Evolutionary conservation across 2,329 filamentous ascomycete species (phyloP), one percentile per base, ranked within the genome.

Genomic region (Colletotrichum lupini): DNA sequence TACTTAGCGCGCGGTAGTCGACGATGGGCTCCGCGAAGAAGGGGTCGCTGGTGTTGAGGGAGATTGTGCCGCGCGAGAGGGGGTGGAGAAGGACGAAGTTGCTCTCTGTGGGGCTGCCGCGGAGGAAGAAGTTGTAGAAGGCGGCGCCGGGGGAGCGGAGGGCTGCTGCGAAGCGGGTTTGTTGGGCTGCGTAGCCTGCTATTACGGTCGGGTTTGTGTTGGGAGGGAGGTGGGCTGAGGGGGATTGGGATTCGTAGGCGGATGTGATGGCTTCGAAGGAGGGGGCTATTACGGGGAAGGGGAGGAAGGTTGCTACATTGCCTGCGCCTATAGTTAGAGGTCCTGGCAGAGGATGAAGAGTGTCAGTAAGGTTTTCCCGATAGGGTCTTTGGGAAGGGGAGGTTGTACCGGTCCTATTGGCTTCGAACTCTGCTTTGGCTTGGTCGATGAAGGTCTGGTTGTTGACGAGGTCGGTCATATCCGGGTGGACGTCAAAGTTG

Each of bases 131-230:
- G 37, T 42, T 42, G 37, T 42, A 42, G 37, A 42, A 42, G 2
- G 19, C 57, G 8, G 58, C 66, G 49, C 58, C 58, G 30, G 63
- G 42, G 30, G 56, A 46, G n/a, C 68, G 72, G 32, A 78, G 70
- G 7, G 76, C 67, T n/a, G 65, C 64, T 6, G 73, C 66, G 72
- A 68, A 72, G 22, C 60, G 63, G 14, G 75, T 58, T 49, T 86
- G 83, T 4, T 87, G 81, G 5, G 83, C 83, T 73, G 86, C 86
- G 61, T 85, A 78, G 19, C 77, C 77, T 7, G 76, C 77, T 3
- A 77, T 19, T 24, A 76, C 75, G 19, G 73, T 73, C 5, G 68
- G 2, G 28, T 75, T 67, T 64, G 76, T 76, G n/a, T 69, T 59
- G 7, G 26, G 42, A 0, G 77, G 77, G 1, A 78, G 75, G 62